Percentiles rank a stretch among this genome's conserved stretches.
These are phyloP conservation scores for Gossypium turneri DNA, from an alignment of 345 rosid species.

Conservation along the genomic window DNA sequence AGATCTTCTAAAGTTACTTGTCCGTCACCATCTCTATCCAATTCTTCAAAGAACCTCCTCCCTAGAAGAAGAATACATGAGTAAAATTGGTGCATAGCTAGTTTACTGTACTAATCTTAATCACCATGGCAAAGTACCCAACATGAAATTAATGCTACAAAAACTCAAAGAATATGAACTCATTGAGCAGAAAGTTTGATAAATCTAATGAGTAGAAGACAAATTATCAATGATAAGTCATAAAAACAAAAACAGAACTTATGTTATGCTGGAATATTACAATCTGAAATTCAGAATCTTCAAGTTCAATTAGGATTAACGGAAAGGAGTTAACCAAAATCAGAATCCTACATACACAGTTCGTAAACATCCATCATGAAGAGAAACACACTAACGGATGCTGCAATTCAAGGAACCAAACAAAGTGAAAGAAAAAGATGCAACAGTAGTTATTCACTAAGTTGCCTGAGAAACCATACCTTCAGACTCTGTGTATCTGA, in stretches of 20 bases:
- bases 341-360: background rate
- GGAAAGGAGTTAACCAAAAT: background rate
- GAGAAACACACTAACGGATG: background rate
- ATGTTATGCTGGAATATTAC: background rate
- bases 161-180: constrained; percentile 1
- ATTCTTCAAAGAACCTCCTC: constrained; percentile 91
- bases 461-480: constrained; percentile 47
- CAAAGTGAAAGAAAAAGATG: background rate
- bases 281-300: constrained; percentile 2
- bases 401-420: constrained; percentile 1
- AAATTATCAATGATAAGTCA: background rate
- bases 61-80: constrained; percentile 39
- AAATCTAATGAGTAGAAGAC: background rate
- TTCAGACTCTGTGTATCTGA: constrained; percentile 96
- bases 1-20: constrained; percentile 91
- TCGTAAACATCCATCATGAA: background rate
- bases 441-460: background rate
- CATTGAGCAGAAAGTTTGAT: background rate
- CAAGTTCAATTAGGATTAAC: background rate
- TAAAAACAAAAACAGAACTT: background rate
- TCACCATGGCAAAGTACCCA: background rate
- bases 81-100: background rate
- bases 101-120: background rate
- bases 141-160: background rate
- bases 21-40: constrained; percentile 98